Conservation (phyloP, 2,329 filamentous ascomycete genomes). For the Botrytis porri region DNA sequence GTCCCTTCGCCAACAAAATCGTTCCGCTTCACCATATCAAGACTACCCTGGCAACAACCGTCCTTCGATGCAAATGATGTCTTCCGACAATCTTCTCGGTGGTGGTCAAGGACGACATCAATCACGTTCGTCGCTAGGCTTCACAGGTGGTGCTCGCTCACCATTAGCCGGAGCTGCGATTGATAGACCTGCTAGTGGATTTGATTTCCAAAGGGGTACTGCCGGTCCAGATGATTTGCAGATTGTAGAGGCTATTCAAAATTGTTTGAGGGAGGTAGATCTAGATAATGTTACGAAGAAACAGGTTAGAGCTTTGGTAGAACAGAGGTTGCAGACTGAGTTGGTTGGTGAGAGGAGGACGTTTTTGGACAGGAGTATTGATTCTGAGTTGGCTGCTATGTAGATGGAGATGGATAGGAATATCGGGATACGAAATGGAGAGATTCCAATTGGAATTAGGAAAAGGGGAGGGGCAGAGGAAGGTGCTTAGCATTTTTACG, state of each 20-base stretch:
- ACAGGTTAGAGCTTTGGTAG: constrained; percentile 85
- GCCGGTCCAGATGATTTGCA: constrained; percentile 70
- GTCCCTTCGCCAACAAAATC: constrained; percentile 52
- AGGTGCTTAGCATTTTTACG: background rate
- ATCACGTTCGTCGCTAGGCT: constrained; percentile 40
- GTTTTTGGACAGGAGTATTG: constrained; percentile 91
- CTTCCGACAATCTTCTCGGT: constrained; percentile 38
- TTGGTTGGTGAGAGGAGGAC: constrained; percentile 79
- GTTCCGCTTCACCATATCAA: constrained; percentile 57
- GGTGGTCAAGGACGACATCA: constrained; percentile 40
- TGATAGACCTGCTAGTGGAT: constrained; percentile 50
- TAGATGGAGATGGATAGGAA: constrained; percentile 43
- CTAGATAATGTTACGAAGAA: constrained; percentile 98
- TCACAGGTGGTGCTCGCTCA: constrained; percentile 48
- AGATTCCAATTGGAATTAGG: background rate
- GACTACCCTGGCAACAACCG: constrained; percentile 52
- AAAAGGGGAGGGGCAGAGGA: background rate
- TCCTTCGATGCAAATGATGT: constrained; percentile 55
- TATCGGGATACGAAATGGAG: background rate
- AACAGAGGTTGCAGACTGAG: constrained; percentile 89
- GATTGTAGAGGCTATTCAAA: constrained; percentile 81
- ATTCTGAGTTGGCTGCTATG: constrained; percentile 91
- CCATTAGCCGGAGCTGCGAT: constrained; percentile 43
- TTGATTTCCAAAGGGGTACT: constrained; percentile 58
- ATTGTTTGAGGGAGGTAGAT: constrained; percentile 82